Conservation (phyloP, 805 yeast genomes). For the Saturnispora zaruensis region DNA sequence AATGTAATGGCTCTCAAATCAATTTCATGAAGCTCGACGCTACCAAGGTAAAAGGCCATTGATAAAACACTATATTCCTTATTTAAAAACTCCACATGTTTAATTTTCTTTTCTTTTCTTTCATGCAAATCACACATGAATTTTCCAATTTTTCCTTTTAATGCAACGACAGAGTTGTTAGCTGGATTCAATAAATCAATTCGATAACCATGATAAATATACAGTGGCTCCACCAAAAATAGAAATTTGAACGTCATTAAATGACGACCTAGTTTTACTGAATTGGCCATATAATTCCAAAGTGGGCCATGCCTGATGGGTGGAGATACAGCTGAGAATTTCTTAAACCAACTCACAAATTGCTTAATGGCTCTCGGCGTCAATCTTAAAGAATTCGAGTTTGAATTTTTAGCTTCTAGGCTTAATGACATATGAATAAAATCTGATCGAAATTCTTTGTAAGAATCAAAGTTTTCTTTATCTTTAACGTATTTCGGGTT, state of each 20-base stretch:
- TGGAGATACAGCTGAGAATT: conserved; percentile 65
- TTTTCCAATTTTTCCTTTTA: conserved; percentile 49
- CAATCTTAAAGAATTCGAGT: conserved; percentile 64
- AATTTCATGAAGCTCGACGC: conserved; percentile 42
- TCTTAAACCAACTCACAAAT: conserved; percentile 75
- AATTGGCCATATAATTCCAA: conserved; percentile 46
- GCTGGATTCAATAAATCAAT: conserved; percentile 36
- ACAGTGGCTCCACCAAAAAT: conserved; percentile 63
- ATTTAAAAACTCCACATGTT: conserved; percentile 41
- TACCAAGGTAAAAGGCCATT: conserved; percentile 57
- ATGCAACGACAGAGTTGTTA: conserved; percentile 46
- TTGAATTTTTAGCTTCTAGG: conserved; percentile 19
- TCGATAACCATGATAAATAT: conserved; percentile 60
- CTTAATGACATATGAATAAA: conserved; percentile 65
- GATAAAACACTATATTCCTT: conserved; percentile 42
- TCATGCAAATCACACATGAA: conserved; percentile 59
- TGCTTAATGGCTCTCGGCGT: conserved; percentile 56
- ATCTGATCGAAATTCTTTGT: conserved; percentile 65
- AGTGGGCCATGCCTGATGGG: conserved; percentile 70
- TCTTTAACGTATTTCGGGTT: conserved; percentile 46
- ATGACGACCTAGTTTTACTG: conserved; percentile 67
- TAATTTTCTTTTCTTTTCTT: conserved; percentile 38
- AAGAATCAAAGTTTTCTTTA: conserved; percentile 61
- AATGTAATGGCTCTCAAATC: conserved; percentile 55
- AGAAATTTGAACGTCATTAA: conserved; percentile 68